Percentiles rank a stretch among this genome's conserved stretches.
These are phyloP conservation scores for Penicillium pancosmium DNA, from an alignment of 495 filamentous ascomycete genomes.

Conservation along the genomic window DNA sequence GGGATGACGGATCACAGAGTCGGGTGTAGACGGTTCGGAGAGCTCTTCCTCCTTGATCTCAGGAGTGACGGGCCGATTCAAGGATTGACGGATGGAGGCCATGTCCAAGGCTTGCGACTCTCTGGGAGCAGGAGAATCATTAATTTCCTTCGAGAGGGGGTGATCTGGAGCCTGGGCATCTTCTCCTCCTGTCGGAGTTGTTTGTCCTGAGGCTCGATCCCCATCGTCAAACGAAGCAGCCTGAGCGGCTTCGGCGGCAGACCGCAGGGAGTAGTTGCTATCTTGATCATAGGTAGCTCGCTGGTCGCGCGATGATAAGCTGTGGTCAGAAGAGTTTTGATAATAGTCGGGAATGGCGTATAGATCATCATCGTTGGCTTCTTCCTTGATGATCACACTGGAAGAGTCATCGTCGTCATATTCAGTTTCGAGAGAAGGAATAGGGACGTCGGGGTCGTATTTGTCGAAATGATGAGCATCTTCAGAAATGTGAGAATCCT, in stretches of 20 bases:
- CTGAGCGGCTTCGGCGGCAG: conserved; percentile 28
- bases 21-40: conserved; percentile 76
- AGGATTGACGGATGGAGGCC: conserved; percentile 51
- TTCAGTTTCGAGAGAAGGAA: conserved; percentile 67
- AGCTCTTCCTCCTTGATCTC: conserved; percentile 54
- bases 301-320: conserved; percentile 48
- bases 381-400: conserved; percentile 69
- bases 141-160: conserved; percentile 2
- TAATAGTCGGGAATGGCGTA: conserved; percentile 67
- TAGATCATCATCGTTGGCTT: conserved; percentile 64
- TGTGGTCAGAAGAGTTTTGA: conserved; percentile 50
- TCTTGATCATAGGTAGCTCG: conserved; percentile 47
- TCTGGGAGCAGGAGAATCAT: background rate
- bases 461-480: conserved; percentile 55
- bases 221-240: conserved; percentile 7
- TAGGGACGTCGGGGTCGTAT: conserved; percentile 82
- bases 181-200: conserved; percentile 35
- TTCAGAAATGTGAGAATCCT: conserved; percentile 56
- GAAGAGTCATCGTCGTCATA: conserved; percentile 60
- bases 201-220: conserved; percentile 23
- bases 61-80: conserved; percentile 66
- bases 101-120: conserved; percentile 42
- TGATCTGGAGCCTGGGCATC: background rate
- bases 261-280: conserved; percentile 55
- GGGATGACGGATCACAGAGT: conserved; percentile 90